Base-by-base conservation (phyloP, 1,284 basidiomycete genomes). In the Rhizoctonia solani region DNA sequence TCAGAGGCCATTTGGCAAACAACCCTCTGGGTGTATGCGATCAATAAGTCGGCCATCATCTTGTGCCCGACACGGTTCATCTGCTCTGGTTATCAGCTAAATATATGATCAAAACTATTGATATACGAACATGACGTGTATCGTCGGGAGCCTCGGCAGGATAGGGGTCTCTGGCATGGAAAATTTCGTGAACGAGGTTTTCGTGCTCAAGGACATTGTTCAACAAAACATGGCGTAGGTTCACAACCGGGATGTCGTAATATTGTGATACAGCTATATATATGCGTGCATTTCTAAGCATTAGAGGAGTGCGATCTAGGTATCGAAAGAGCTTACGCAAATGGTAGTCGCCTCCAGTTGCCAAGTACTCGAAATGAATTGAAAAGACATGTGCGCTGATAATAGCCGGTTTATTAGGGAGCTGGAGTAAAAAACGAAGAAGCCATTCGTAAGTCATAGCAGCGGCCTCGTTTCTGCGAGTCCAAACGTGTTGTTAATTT, bases 11-110 rank as follows among this genome's bases (percentile, higher is more conserved):
- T 71, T 39, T 73, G 71, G 66, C 78, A 79, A 21, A 78, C 70
- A 69, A 79, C 75, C 11, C 73, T 72, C 69, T 79, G 77, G 32
- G 78, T 73, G 70, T 77, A 78, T 6, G 75, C 69, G 16, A 76
- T 73, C 8, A 78, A 68, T 1, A 79, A 67, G 61, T 79, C 78
- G 8, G 76, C 75, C 34, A 79, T 65, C 54, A 69, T 61, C 14
- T 53, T 66, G 47, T 71, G 71, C 16, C 71, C 71, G 37, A 49
- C 29, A 4, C 52, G 39, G 32, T 67, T 67, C 23, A 71, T 69
- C 70, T 71, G 29, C 21, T 30, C 25, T 30, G 21, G 30, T 13
- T 41, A n/a, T 19, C n/a, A 39, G 16, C 5, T n/a, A 19, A 16
- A 39, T 5, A 21, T 19, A 53, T 49, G 9, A 23, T 42, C 9